A percentile compares a stretch with the other conserved stretches of the same genome.
Evolutionary conservation across 768 basidiomycete genomes (phyloP).

Genomic region (Paxillus ammoniavirescens): DNA sequence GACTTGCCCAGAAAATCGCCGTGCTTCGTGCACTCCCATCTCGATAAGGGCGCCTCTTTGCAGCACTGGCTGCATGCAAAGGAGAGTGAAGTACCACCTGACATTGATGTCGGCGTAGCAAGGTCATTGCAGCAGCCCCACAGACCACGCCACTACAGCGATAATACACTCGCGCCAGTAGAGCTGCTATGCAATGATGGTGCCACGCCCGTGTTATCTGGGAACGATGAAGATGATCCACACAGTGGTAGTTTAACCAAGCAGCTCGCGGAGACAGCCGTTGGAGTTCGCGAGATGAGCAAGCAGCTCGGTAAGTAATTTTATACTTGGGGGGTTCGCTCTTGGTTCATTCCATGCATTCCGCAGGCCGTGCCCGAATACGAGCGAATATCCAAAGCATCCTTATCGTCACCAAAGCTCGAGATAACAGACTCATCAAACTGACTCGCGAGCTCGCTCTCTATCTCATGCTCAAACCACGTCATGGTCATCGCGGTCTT

Average conservation of each 20-base stretch:
- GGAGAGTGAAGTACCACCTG: conserved; percentile 22
- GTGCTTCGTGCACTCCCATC: conserved; percentile 90
- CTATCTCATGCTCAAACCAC: conserved; percentile 91
- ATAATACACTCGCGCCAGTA: conserved; percentile 7
- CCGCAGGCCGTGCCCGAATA: conserved; percentile 84
- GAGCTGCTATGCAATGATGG: conserved; percentile 17
- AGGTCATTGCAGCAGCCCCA: conserved; percentile 42
- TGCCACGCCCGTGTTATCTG: conserved; percentile 15
- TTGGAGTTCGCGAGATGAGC: conserved; percentile 97
- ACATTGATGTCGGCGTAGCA: conserved; percentile 46
- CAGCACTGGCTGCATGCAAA: conserved; percentile 66
- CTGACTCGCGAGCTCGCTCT: conserved; percentile 92
- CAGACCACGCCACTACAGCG: conserved; percentile 7
- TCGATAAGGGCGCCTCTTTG: conserved; percentile 78
- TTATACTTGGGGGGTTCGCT: neutral
- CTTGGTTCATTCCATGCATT: conserved; percentile 7
- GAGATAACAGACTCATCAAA: conserved; percentile 94
- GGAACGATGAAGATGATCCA: conserved; percentile 59
- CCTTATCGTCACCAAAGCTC: conserved; percentile 94
- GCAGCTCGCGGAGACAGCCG: conserved; percentile 95
- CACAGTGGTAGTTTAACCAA: conserved; percentile 79
- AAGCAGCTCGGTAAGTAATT: conserved; percentile 82
- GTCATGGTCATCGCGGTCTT: conserved; percentile 68
- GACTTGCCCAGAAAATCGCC: conserved; percentile 53
- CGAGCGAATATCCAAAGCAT: conserved; percentile 89